Percentiles rank a stretch among this genome's conserved stretches.
Conservation (phyloP, 2,329 filamentous ascomycete species). For the Thelonectria olida region DNA sequence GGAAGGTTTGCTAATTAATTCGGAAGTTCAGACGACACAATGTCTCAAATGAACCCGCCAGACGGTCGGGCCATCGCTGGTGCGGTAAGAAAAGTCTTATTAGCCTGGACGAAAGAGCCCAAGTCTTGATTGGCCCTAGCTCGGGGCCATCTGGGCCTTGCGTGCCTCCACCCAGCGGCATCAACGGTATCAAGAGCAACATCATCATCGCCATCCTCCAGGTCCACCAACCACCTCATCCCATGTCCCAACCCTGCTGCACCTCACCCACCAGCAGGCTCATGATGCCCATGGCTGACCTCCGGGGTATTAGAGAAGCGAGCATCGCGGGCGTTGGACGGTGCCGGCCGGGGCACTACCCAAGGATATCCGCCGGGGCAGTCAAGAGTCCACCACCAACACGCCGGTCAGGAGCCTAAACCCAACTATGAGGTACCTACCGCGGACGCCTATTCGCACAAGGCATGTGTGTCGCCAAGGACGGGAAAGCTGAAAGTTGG, state of each 20-base stretch:
- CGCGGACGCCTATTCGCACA: conserved; percentile 10
- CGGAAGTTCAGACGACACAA: not conserved
- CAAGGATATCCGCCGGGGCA: conserved; percentile 13
- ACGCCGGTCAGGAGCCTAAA: conserved; percentile 27
- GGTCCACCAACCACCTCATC: conserved; percentile 14
- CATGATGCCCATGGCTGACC: not conserved
- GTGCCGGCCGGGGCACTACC: conserved; percentile 32
- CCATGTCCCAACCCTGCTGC: conserved; percentile 20
- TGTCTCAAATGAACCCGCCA: not conserved
- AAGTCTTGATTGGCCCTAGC: conserved; percentile 1
- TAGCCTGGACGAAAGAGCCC: not conserved
- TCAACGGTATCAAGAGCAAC: conserved; percentile 15
- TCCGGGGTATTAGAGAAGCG: conserved; percentile 20
- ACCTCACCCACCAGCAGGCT: conserved; percentile 21
- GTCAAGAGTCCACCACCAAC: conserved; percentile 25
- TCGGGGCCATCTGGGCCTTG: not conserved
- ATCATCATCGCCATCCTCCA: conserved; percentile 13
- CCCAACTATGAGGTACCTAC: conserved; percentile 24
- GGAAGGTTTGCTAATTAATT: no score
- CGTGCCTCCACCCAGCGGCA: conserved; percentile 1
- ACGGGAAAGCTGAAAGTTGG: conserved; percentile 15
- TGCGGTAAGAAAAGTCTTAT: not conserved
- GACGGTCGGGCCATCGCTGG: not conserved
- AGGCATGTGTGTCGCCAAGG: conserved; percentile 25
- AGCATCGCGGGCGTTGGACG: conserved; percentile 26